phyloP scores from a whole-genome alignment of 305 asterid genomes.

The Fraxinus baroniana region DNA sequence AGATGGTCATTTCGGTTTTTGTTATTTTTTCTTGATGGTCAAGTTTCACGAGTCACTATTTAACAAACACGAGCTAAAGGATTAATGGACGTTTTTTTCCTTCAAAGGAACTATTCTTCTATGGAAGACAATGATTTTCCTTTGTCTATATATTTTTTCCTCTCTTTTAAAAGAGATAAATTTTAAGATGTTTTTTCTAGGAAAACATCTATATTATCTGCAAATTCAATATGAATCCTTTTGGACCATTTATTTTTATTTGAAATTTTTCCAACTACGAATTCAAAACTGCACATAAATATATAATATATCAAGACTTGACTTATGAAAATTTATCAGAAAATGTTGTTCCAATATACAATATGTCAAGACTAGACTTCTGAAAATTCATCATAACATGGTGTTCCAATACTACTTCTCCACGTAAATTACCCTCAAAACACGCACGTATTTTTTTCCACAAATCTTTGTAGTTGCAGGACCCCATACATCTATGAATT shows the following conservation, averaged over 20 bases:
- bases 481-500: constrained; percentile 16
- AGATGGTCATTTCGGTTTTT: too few species aligned
- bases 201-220: neutral
- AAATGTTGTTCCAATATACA: too few species aligned
- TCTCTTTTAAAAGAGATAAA: neutral
- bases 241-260: neutral
- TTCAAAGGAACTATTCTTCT: neutral
- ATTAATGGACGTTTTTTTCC: neutral
- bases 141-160: neutral
- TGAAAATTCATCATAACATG: too few species aligned
- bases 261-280: neutral
- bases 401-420: neutral
- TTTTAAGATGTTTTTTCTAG: neutral
- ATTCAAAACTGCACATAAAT: neutral
- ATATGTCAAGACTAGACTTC: too few species aligned
- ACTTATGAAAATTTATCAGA: neutral
- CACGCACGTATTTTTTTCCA: constrained; percentile 6
- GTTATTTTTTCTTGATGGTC: too few species aligned
- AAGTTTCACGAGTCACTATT: neutral
- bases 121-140: neutral
- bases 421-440: constrained; percentile 5
- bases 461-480: neutral
- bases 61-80: neutral
- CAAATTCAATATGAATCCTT: neutral
- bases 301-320: neutral